Evolutionary conservation across 352 stramenopile genomes (phyloP), one percentile per base, ranked within the genome.

Genomic region (Saprolegnia diclina): DNA sequence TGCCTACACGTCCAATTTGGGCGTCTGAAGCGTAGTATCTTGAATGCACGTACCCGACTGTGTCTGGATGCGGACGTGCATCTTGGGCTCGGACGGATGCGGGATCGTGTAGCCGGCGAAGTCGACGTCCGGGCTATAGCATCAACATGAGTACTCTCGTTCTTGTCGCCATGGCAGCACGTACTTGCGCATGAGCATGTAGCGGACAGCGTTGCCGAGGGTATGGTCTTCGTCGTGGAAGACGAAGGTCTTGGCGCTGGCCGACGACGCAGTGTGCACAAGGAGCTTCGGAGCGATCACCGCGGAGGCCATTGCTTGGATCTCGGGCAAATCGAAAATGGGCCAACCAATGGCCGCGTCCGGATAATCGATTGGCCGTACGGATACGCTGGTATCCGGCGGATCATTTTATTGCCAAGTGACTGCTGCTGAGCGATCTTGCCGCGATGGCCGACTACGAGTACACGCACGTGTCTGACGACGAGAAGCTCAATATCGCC

Each of bases 31-130:
- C 32, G 9, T 52, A 52, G 18, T 38, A 1, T 64, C 0, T 44
- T 19, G 29, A 35, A 2, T 35, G 29, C 29, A 44, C 61, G n/a
- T 76, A 88, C 83, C 81, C 75, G 83, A 73, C 48, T 79, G 80
- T 10, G 86, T 95, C 77, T 98, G 94, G 19, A 98, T 82, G 40
- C 94, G 84, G 29, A 98, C 74, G 75, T 98, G 92, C 75, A 98
- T 95, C 65, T 97, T 92, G 24, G 92, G 92, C 73, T 98, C 94
- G 7, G 89, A 96, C 22, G 94, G 94, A 80, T 98, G 94, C 42
- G 94, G 94, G 45, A 98, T 96, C 40, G 90, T 97, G 79, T 98
- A 98, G 65, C 94, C 94, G 21, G 89, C 94, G 73, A 98, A 98
- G 52, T 95, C 85, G 13, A 98, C 90, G 40, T 96, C 82, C 4